These are phyloP conservation scores for Fusarium staphyleae DNA, from an alignment of 2,329 filamentous ascomycete species.

Conservation along the genomic window DNA sequence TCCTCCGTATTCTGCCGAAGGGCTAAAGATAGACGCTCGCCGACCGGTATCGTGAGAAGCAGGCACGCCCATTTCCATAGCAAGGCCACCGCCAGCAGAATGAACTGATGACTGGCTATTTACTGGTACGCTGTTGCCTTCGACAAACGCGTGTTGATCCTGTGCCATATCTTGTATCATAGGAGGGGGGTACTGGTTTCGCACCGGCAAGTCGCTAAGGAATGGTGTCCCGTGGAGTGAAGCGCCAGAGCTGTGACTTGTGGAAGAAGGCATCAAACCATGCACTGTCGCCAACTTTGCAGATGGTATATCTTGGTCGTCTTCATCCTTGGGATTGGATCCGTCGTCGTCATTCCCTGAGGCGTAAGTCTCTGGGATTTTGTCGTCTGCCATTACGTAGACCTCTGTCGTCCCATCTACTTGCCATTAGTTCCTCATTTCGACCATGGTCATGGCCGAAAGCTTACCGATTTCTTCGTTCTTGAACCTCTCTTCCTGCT, in stretches of 20 bases:
- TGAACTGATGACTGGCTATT: conserved; percentile 47
- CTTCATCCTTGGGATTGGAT: conserved; percentile 53
- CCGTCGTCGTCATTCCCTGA: conserved; percentile 56
- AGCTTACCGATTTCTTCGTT: conserved; percentile 64
- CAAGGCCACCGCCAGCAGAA: conserved; percentile 45
- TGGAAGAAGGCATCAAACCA: conserved; percentile 46
- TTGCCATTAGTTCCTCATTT: conserved; percentile 13
- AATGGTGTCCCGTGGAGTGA: conserved; percentile 47
- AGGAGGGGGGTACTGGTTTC: conserved; percentile 51
- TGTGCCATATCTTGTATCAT: conserved; percentile 53
- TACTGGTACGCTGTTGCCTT: conserved; percentile 47
- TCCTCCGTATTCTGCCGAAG: conserved; percentile 51
- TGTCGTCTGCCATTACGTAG: conserved; percentile 61
- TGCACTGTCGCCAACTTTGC: conserved; percentile 46
- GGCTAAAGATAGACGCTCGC: conserved; percentile 53
- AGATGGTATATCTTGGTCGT: conserved; percentile 50
- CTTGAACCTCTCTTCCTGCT: conserved; percentile 61
- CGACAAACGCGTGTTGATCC: conserved; percentile 53
- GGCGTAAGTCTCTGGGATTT: conserved; percentile 54
- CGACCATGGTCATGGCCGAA: background rate
- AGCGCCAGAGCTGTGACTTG: conserved; percentile 48
- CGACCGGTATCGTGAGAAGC: conserved; percentile 55
- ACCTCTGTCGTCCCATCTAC: conserved; percentile 57
- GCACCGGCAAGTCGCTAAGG: conserved; percentile 54
- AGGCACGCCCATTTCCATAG: conserved; percentile 55